Conservation (phyloP, 768 basidiomycete genomes). For the Lepiota brunneoincarnata region DNA sequence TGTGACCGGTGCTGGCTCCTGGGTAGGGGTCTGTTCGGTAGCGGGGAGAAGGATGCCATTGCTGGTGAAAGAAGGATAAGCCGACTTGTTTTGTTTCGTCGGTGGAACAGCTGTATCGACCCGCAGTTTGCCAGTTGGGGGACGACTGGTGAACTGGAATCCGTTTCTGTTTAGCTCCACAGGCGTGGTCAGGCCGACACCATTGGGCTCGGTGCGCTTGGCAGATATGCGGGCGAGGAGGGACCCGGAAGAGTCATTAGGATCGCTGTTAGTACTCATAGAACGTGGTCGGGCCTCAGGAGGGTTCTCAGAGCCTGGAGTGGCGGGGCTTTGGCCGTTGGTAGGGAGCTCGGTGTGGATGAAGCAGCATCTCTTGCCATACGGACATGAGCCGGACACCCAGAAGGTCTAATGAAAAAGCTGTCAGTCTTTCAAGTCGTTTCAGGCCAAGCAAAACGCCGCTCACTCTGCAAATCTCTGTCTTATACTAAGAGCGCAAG, state of each 20-base stretch:
- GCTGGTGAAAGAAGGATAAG: conserved; percentile 68
- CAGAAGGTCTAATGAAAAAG: conserved; percentile 70
- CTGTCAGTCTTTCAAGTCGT: conserved; percentile 12
- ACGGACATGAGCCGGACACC: conserved; percentile 91
- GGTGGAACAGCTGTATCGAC: conserved; percentile 70
- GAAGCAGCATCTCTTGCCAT: conserved; percentile 91
- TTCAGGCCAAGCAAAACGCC: conserved; percentile 10
- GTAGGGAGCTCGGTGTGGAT: conserved; percentile 85
- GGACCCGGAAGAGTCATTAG: conserved; percentile 69
- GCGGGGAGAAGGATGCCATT: conserved; percentile 58
- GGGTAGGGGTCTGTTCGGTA: conserved; percentile 55
- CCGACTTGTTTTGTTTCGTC: conserved; percentile 80
- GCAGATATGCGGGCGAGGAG: conserved; percentile 75
- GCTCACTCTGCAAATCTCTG: conserved; percentile 86
- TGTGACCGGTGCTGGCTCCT: conserved; percentile 79
- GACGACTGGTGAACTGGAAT: conserved; percentile 54
- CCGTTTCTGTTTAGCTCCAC: conserved; percentile 45
- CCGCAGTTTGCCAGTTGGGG: conserved; percentile 67
- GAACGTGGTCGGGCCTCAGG: conserved; percentile 63
- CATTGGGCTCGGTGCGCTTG: conserved; percentile 48
- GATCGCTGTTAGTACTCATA: conserved; percentile 74
- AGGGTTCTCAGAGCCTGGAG: conserved; percentile 44
- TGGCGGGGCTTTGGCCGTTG: conserved; percentile 38
- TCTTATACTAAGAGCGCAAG: conserved; percentile 67
- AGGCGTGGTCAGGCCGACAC: conserved; percentile 45